phyloP scores from a whole-genome alignment of 306 rosid species.

The Gleditsia sinensis region DNA sequence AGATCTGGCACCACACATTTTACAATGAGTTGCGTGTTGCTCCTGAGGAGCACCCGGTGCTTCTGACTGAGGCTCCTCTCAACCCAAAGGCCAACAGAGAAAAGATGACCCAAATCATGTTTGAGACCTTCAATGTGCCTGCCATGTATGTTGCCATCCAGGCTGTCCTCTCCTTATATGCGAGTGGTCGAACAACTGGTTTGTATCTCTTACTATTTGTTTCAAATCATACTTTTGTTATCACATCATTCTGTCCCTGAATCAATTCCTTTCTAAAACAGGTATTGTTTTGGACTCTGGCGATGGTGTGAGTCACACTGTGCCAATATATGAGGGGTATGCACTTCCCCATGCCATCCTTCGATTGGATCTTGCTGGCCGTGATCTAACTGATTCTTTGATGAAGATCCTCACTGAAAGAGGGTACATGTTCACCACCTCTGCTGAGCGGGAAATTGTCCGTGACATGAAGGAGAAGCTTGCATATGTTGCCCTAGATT shows the following conservation, averaged over 20 bases:
- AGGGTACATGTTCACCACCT: slow-evolving; percentile 92
- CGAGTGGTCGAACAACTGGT: slow-evolving; percentile 93
- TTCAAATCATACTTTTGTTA: not conserved
- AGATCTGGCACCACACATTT: slow-evolving; percentile 88
- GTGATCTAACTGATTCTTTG: slow-evolving; percentile 75
- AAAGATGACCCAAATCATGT: slow-evolving; percentile 87
- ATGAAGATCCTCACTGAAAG: slow-evolving; percentile 90
- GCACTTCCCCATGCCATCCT: slow-evolving; percentile 89
- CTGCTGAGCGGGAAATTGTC: slow-evolving; percentile 93
- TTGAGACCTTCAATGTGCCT: slow-evolving; percentile 82
- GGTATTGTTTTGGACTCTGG: slow-evolving; percentile 89
- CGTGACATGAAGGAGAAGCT: slow-evolving; percentile 93
- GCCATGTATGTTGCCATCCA: slow-evolving; percentile 89
- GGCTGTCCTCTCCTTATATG: slow-evolving; percentile 78
- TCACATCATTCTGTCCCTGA: not conserved
- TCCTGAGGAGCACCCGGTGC: slow-evolving; percentile 85
- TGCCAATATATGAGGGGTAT: slow-evolving; percentile 83
- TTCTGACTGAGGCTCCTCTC: slow-evolving; percentile 83
- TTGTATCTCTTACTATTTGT: slow-evolving; percentile 11
- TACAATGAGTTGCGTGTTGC: slow-evolving; percentile 86
- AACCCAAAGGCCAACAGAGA: slow-evolving; percentile 87
- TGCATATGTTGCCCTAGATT: slow-evolving; percentile 83
- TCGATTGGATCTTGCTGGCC: slow-evolving; percentile 86
- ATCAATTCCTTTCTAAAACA: slow-evolving; percentile 28
- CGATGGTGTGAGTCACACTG: slow-evolving; percentile 90